A percentile compares a stretch with the other conserved stretches of the same genome.
phyloP scores from a whole-genome alignment of 1,284 basidiomycete species.

The Irpex sp. region DNA sequence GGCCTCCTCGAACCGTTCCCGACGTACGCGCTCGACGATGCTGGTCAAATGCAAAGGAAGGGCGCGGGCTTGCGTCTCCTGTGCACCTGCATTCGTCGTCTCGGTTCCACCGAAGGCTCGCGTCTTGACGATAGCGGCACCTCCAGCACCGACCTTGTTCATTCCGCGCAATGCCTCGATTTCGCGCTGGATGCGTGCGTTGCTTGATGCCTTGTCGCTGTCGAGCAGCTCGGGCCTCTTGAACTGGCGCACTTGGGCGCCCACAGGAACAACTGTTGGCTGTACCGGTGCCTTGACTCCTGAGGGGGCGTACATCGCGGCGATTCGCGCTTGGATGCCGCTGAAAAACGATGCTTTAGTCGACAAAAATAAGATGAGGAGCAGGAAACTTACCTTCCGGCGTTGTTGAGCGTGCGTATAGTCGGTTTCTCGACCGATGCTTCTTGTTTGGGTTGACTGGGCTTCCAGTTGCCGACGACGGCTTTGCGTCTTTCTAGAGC shows the following conservation, averaged over 20 bases:
- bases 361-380: not conserved
- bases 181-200: slow-evolving; percentile 9
- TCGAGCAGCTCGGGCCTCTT: slow-evolving; percentile 12
- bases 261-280: not conserved
- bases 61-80: not conserved
- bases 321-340: slow-evolving; percentile 13
- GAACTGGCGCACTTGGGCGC: slow-evolving; percentile 7
- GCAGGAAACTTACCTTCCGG: not conserved
- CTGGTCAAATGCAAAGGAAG: not conserved
- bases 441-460: not conserved
- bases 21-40: not conserved
- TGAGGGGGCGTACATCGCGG: slow-evolving; percentile 6
- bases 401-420: not conserved
- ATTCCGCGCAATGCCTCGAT: slow-evolving; percentile 12
- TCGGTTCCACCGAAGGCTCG: slow-evolving; percentile 11
- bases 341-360: not conserved
- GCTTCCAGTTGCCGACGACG: not conserved
- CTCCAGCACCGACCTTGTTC: slow-evolving; percentile 8
- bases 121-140: slow-evolving; percentile 7
- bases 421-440: not conserved
- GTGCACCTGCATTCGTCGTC: slow-evolving; percentile 1
- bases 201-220: slow-evolving; percentile 6
- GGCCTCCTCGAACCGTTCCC: not conserved
- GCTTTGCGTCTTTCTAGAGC: not conserved
- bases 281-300: not conserved